Percentiles rank a stretch among this genome's conserved stretches.
Conservation (phyloP, 1,284 basidiomycete species). For the Ustilago hordei region DNA sequence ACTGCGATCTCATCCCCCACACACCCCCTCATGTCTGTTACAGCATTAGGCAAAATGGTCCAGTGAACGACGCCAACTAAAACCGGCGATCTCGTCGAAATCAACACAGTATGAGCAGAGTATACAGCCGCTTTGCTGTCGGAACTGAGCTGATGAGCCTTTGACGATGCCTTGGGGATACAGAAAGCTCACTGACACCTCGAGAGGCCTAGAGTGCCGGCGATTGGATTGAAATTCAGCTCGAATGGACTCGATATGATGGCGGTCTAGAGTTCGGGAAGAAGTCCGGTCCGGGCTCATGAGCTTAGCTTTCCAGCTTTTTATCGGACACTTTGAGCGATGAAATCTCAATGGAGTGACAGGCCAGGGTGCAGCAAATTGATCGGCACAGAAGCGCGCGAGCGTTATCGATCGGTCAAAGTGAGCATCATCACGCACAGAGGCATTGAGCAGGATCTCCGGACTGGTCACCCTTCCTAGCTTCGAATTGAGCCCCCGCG, state of each 20-base stretch:
- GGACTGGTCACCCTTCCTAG: conserved; percentile 21
- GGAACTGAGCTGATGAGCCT: not conserved
- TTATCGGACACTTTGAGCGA: not conserved
- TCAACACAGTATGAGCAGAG: not conserved
- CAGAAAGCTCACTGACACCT: not conserved
- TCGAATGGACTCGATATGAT: not conserved
- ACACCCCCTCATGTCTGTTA: not conserved
- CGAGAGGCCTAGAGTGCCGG: not conserved
- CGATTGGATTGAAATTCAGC: not conserved
- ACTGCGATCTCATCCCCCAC: not conserved
- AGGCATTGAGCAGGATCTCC: conserved; percentile 12
- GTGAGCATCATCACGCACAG: conserved; percentile 19
- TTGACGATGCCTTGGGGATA: not conserved
- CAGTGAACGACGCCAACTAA: not conserved
- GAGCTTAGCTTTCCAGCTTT: not conserved
- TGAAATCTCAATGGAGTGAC: not conserved
- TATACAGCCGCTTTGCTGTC: not conserved
- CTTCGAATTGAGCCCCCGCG: not conserved
- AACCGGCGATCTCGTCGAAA: conserved; percentile 2
- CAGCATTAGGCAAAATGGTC: not conserved
- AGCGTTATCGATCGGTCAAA: conserved; percentile 23
- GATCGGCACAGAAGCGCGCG: conserved; percentile 2
- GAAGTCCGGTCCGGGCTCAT: not conserved
- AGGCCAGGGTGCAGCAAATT: not conserved
- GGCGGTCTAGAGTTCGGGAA: not conserved